A percentile compares a stretch with the other conserved stretches of the same genome.
phyloP scores from a whole-genome alignment of 371 early-diverging fungal genomes.

The Gilbertella persicaria region DNA sequence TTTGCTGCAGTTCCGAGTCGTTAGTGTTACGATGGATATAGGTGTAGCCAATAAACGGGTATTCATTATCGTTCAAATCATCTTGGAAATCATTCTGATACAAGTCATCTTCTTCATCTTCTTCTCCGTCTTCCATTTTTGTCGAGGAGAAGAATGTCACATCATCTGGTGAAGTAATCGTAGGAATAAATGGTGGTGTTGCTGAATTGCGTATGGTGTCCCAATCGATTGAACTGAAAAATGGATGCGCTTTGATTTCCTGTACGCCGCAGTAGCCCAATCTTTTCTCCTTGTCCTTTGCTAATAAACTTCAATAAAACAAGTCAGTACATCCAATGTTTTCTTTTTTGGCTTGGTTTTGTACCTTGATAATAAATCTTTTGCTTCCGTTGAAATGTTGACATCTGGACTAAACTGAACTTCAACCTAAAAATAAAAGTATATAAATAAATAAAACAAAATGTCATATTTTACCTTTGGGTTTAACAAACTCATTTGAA shows the following conservation, averaged over 20 bases:
- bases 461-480: conserved; percentile 50
- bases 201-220: conserved; percentile 42
- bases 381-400: conserved; percentile 71
- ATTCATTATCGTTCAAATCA: conserved; percentile 59
- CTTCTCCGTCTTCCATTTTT: conserved; percentile 55
- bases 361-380: conserved; percentile 77
- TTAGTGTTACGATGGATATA: conserved; percentile 31
- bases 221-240: conserved; percentile 86
- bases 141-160: conserved; percentile 83
- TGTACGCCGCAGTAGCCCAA: conserved; percentile 71
- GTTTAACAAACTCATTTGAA: conserved; percentile 83
- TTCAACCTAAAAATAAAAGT: conserved; percentile 13
- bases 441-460: neutral
- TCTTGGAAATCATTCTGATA: conserved; percentile 31
- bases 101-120: conserved; percentile 31
- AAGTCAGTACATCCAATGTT: neutral
- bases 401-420: conserved; percentile 65
- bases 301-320: conserved; percentile 60
- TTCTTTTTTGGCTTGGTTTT: conserved; percentile 4
- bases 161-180: conserved; percentile 79
- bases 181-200: conserved; percentile 82
- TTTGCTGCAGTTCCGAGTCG: neutral
- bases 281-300: conserved; percentile 65
- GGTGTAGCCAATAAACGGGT: conserved; percentile 88
- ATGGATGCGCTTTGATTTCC: conserved; percentile 82